These are phyloP conservation scores for Pseudogymnoascus sp. DNA, from an alignment of 2,329 filamentous ascomycete species.

Conservation along the genomic window DNA sequence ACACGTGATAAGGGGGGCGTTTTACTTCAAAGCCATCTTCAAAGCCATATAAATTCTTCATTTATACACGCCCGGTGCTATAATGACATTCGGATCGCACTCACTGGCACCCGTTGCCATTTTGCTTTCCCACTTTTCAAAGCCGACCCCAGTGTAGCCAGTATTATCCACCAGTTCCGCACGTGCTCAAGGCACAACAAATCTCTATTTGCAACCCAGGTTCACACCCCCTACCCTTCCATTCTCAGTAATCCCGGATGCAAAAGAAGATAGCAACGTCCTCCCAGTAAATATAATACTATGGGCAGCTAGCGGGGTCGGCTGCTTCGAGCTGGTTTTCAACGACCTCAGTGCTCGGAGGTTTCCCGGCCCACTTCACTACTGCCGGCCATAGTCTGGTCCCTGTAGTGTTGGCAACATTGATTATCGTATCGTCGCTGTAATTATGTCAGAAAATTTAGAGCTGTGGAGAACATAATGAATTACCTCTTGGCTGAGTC, in stretches of 20 bases:
- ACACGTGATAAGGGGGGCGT: background rate
- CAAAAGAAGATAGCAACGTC: background rate
- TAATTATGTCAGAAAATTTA: background rate
- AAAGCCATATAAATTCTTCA: background rate
- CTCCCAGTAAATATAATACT: background rate
- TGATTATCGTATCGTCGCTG: background rate
- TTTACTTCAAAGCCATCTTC: background rate
- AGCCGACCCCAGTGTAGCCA: background rate
- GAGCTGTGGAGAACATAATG: background rate
- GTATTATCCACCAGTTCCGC: background rate
- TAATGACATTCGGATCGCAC: background rate
- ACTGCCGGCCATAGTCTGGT: conserved; percentile 1
- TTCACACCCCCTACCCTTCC: background rate
- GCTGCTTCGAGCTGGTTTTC: background rate
- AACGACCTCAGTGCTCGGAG: background rate
- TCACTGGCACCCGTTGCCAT: background rate
- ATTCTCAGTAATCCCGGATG: background rate
- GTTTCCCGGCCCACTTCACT: conserved; percentile 3
- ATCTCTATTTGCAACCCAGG: background rate
- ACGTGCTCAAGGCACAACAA: background rate
- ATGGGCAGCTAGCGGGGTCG: background rate
- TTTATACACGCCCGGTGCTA: background rate
- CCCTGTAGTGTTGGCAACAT: background rate
- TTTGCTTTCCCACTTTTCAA: conserved; percentile 1
- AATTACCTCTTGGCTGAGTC: background rate